Percentiles rank a stretch among this genome's conserved stretches.
Evolutionary conservation across 495 filamentous ascomycete species (phyloP).

Genomic region (Penicillium silybi): DNA sequence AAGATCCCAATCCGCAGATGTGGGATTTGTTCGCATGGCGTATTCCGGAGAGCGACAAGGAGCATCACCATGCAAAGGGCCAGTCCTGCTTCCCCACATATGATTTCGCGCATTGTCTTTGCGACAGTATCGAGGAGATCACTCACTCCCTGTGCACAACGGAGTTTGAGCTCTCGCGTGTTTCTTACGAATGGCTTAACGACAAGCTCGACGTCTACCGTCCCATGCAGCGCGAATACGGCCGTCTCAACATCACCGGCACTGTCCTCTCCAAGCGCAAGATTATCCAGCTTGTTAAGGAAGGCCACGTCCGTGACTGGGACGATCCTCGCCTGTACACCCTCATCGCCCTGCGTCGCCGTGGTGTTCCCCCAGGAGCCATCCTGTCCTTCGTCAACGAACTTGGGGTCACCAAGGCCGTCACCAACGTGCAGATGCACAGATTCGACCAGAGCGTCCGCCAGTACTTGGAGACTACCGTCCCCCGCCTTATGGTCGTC

Average conservation of each 20-base stretch:
- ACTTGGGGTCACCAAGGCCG: conserved; percentile 77
- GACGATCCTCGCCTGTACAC: conserved; percentile 89
- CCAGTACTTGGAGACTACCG: conserved; percentile 74
- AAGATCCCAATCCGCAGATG: conserved; percentile 64
- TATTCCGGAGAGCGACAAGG: conserved; percentile 51
- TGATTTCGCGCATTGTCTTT: conserved; percentile 87
- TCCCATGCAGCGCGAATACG: conserved; percentile 80
- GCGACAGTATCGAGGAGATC: conserved; percentile 83
- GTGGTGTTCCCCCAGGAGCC: conserved; percentile 81
- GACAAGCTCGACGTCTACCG: conserved; percentile 70
- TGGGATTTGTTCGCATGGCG: conserved; percentile 73
- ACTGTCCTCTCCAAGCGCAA: conserved; percentile 82
- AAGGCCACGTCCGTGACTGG: conserved; percentile 73
- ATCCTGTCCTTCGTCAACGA: conserved; percentile 85
- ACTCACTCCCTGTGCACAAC: conserved; percentile 87
- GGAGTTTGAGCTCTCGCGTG: conserved; percentile 71
- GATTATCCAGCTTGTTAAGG: conserved; percentile 70
- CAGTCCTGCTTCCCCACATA: conserved; percentile 89
- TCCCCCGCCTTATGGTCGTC: conserved; percentile 80
- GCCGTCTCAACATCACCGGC: conserved; percentile 75
- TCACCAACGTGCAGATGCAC: conserved; percentile 65
- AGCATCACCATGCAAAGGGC: conserved; percentile 62
- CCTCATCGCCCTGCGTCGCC: conserved; percentile 74
- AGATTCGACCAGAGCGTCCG: conserved; percentile 78
- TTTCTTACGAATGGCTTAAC: conserved; percentile 87